Evolutionary conservation across 2,329 filamentous ascomycete species (phyloP).

Genomic region (Furcasterigmium sp.): DNA sequence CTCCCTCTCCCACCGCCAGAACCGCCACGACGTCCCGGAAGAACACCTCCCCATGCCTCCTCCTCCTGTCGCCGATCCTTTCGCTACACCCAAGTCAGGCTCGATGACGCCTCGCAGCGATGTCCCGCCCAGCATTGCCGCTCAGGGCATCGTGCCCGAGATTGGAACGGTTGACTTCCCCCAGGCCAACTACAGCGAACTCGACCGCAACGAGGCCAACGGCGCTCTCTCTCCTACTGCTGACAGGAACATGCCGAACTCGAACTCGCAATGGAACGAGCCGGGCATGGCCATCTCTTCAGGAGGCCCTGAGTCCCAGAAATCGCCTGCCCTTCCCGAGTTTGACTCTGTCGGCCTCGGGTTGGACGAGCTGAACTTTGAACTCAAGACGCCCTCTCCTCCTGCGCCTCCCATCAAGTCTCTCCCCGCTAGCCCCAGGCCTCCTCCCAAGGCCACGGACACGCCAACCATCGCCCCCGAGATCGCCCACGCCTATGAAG

Average conservation of each 20-base stretch:
- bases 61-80: constrained; percentile 27
- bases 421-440: constrained; percentile 21
- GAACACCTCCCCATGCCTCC: constrained; percentile 29
- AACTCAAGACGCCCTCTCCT: constrained; percentile 8
- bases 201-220: constrained; percentile 18
- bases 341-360: constrained; percentile 12
- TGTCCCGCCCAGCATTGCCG: constrained; percentile 7
- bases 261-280: not conserved
- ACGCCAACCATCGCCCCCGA: constrained; percentile 21
- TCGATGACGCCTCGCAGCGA: constrained; percentile 9
- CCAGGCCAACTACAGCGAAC: not conserved
- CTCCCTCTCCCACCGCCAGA: constrained; percentile 21
- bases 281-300: not conserved
- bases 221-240: constrained; percentile 19
- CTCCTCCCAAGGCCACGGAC: constrained; percentile 22
- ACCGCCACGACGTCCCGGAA: not conserved
- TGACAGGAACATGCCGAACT: constrained; percentile 9
- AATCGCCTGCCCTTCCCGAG: constrained; percentile 8
- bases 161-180: constrained; percentile 25
- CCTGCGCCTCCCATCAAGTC: constrained; percentile 14
- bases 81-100: constrained; percentile 23
- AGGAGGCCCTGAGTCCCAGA: not conserved
- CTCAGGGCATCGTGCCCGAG: constrained; percentile 29
- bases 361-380: constrained; percentile 10
- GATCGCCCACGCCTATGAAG: constrained; percentile 17